These are phyloP conservation scores for Fraxinus platypoda DNA, from an alignment of 305 asterid species.

Conservation along the genomic window DNA sequence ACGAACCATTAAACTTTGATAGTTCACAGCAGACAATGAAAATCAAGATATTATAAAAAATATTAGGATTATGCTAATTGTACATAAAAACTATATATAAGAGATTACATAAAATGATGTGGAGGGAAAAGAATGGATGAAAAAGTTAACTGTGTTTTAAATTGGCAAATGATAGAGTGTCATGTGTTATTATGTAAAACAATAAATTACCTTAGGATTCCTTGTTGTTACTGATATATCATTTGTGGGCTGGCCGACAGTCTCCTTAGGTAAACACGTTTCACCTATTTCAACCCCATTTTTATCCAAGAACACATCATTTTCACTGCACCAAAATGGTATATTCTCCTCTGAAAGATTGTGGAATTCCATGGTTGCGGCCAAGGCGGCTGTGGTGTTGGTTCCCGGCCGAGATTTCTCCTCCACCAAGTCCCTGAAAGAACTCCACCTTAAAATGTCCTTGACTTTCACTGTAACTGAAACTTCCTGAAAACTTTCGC, in stretches of 20 bases:
- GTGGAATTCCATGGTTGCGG: constrained; percentile 23
- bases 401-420: constrained; percentile 37
- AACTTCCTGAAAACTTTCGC: not conserved
- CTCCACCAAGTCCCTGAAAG: constrained; percentile 61
- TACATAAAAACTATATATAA: no score
- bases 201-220: constrained; percentile 35
- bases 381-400: constrained; percentile 11
- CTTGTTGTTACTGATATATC: constrained; percentile 23
- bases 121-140: no score
- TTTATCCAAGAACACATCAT: constrained; percentile 29
- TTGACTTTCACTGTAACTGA: constrained; percentile 48
- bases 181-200: not conserved
- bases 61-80: no score
- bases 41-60: not conserved
- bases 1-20: not conserved
- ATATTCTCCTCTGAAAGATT: constrained; percentile 45
- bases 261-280: constrained; percentile 16
- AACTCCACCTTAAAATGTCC: constrained; percentile 75
- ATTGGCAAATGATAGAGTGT: no score
- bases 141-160: no score
- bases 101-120: no score
- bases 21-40: constrained; percentile 16
- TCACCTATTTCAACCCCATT: constrained; percentile 17
- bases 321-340: constrained; percentile 41
- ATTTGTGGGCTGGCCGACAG: constrained; percentile 9